These are phyloP conservation scores for Globisporangium cederbergense DNA, from an alignment of 352 stramenopile genomes.

Conservation along the genomic window DNA sequence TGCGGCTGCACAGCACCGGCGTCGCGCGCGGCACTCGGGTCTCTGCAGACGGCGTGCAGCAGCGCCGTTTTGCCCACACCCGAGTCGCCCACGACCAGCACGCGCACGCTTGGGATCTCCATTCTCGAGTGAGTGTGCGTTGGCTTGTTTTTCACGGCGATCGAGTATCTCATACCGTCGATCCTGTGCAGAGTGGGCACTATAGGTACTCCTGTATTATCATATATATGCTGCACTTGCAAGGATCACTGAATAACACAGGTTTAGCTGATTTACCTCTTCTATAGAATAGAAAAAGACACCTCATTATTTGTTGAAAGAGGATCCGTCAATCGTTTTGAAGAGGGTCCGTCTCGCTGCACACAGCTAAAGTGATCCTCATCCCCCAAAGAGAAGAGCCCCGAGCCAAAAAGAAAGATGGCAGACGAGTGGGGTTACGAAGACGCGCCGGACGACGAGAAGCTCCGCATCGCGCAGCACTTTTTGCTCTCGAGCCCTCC, in stretches of 20 bases:
- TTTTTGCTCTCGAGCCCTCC: constrained; percentile 89
- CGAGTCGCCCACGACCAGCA: constrained; percentile 83
- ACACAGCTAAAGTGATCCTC: not conserved
- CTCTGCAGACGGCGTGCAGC: constrained; percentile 54
- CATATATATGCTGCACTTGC: not conserved
- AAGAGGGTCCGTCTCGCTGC: not conserved
- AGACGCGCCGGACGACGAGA: constrained; percentile 83
- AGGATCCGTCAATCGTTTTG: not conserved
- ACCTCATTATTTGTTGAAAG: not conserved
- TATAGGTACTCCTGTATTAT: not conserved
- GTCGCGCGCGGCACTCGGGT: constrained; percentile 12
- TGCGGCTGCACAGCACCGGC: constrained; percentile 17
- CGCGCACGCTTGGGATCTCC: constrained; percentile 69
- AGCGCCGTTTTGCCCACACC: constrained; percentile 83
- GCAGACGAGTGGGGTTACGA: constrained; percentile 63
- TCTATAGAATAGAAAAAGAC: not conserved
- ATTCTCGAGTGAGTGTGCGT: constrained; percentile 23
- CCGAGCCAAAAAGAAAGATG: constrained; percentile 32
- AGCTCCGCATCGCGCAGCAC: constrained; percentile 86
- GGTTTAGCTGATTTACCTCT: not conserved
- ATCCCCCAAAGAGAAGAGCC: constrained; percentile 1
- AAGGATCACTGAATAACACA: not conserved
- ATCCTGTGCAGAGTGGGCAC: not conserved
- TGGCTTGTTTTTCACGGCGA: not conserved
- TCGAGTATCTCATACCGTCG: too few species aligned